Conservation (phyloP, 345 rosid species). For the Hibiscus trionum region DNA sequence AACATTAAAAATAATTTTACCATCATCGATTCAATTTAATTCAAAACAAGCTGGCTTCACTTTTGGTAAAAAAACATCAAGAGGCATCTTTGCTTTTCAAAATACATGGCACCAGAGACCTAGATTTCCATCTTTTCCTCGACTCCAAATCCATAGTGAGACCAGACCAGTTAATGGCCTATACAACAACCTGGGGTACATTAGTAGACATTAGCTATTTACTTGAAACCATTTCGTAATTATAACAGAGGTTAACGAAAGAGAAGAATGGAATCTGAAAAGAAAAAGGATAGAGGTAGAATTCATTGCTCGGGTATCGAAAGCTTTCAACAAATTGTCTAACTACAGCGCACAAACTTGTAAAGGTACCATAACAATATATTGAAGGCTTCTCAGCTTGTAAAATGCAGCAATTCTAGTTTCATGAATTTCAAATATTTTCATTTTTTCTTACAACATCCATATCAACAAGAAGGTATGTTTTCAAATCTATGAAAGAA, state of each 20-base stretch:
- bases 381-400: too few species aligned
- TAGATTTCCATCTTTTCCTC: constrained; percentile 56
- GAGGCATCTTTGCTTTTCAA: constrained; percentile 58
- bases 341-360: too few species aligned
- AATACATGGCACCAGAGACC: constrained; percentile 41
- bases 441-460: too few species aligned
- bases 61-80: constrained; percentile 58
- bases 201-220: neutral
- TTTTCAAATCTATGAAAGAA: neutral
- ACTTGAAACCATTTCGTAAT: neutral
- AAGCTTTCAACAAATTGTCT: too few species aligned
- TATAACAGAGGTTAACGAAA: neutral
- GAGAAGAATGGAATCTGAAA: neutral
- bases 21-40: neutral
- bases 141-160: constrained; percentile 12
- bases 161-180: constrained; percentile 20
- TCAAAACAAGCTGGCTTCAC: constrained; percentile 47
- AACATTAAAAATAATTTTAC: too few species aligned
- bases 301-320: too few species aligned
- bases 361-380: too few species aligned
- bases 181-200: constrained; percentile 29
- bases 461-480: too few species aligned
- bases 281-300: too few species aligned
- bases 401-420: too few species aligned
- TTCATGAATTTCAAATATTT: too few species aligned